Evolutionary conservation across 129 eudicot species (phyloP).

Genomic region (Flaveria sonorensis): DNA sequence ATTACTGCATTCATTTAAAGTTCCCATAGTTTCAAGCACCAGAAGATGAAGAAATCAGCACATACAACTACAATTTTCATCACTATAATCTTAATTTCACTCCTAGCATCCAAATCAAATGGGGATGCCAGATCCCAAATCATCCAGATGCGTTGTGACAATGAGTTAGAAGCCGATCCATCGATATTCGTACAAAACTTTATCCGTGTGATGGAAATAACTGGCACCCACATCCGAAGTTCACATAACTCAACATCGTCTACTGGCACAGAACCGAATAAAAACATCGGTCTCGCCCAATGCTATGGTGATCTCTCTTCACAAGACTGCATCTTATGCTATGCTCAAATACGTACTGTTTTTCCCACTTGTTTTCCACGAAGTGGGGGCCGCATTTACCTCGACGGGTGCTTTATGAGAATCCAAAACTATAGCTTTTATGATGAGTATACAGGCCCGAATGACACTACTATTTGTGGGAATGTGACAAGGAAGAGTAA

Average conservation of each 20-base stretch:
- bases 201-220: slow-evolving; percentile 56
- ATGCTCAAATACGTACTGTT: slow-evolving; percentile 57
- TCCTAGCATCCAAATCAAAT: slow-evolving; percentile 32
- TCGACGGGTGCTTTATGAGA: slow-evolving; percentile 79
- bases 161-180: slow-evolving; percentile 38
- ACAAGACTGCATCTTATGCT: slow-evolving; percentile 70
- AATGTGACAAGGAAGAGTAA: slow-evolving; percentile 45
- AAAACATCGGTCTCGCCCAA: slow-evolving; percentile 52
- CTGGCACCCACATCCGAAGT: slow-evolving; percentile 47
- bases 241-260: slow-evolving; percentile 46
- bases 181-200: slow-evolving; percentile 45
- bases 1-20: neutral
- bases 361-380: slow-evolving; percentile 67
- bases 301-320: slow-evolving; percentile 78
- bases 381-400: slow-evolving; percentile 61
- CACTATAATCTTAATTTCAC: slow-evolving; percentile 27
- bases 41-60: slow-evolving; percentile 15
- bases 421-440: slow-evolving; percentile 58
- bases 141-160: slow-evolving; percentile 38
- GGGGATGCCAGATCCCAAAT: slow-evolving; percentile 60
- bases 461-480: slow-evolving; percentile 55
- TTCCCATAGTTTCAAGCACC: neutral
- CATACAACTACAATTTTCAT: neutral
- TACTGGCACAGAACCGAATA: slow-evolving; percentile 47
- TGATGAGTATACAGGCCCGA: slow-evolving; percentile 54